phyloP scores from a whole-genome alignment of 371 early-diverging fungal species.

The Mucor plumbeus region DNA sequence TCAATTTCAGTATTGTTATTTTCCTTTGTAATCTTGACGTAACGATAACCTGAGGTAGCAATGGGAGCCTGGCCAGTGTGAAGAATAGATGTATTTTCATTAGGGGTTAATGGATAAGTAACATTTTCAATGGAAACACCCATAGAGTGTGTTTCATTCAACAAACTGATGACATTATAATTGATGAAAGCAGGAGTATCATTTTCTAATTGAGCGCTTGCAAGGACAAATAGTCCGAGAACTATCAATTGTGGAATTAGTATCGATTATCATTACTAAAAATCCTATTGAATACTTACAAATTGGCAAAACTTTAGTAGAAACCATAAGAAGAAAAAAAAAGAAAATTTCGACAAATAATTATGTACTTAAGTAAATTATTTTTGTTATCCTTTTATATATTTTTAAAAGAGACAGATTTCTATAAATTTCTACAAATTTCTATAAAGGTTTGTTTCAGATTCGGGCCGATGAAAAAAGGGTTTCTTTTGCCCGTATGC shows the following conservation, averaged over 20 bases:
- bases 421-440: no score
- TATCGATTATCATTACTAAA: no score
- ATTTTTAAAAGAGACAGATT: neutral
- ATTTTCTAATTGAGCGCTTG: constrained; percentile 9
- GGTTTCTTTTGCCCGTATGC: no score
- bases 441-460: constrained; percentile 5
- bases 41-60: constrained; percentile 19
- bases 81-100: neutral
- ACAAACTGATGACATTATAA: constrained; percentile 26
- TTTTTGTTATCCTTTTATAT: neutral
- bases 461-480: neutral
- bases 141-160: constrained; percentile 25
- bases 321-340: no score
- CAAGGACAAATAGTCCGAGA: constrained; percentile 1
- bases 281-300: no score
- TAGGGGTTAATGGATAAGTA: constrained; percentile 16
- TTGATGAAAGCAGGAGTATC: neutral
- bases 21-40: constrained; percentile 12
- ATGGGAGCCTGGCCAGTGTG: constrained; percentile 25
- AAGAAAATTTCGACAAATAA: no score
- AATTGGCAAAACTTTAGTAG: neutral
- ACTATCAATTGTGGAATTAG: neutral
- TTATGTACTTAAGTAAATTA: neutral
- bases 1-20: constrained; percentile 18
- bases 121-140: constrained; percentile 28